These are phyloP conservation scores for Fusarium staphyleae DNA, from an alignment of 2,329 filamentous ascomycete species.

Conservation along the genomic window DNA sequence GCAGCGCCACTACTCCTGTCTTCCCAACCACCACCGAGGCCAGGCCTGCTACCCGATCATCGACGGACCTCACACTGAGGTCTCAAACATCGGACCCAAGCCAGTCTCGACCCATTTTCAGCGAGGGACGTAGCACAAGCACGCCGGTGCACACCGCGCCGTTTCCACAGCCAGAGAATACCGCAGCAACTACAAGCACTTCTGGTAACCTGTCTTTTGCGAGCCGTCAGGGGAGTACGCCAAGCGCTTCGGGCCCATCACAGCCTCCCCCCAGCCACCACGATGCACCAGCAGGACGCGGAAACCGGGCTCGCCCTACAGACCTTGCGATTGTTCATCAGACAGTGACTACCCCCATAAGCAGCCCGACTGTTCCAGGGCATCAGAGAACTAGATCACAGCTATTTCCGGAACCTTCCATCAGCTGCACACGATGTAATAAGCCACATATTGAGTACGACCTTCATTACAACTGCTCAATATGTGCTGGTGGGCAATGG, in stretches of 20 bases:
- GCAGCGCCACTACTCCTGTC: constrained; percentile 60
- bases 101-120: constrained; percentile 49
- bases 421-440: constrained; percentile 75
- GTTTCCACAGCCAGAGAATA: constrained; percentile 35
- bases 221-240: constrained; percentile 43
- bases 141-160: constrained; percentile 44
- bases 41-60: constrained; percentile 65
- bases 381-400: constrained; percentile 55
- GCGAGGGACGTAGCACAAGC: constrained; percentile 53
- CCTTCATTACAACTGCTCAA: constrained; percentile 81
- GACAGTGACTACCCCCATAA: constrained; percentile 43
- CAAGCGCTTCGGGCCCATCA: constrained; percentile 5
- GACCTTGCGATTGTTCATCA: constrained; percentile 52
- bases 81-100: constrained; percentile 50
- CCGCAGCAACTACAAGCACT: constrained; percentile 19
- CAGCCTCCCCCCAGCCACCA: constrained; percentile 23
- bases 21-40: constrained; percentile 52
- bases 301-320: constrained; percentile 45
- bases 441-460: constrained; percentile 81
- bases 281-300: constrained; percentile 34
- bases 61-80: constrained; percentile 66
- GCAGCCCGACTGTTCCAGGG: constrained; percentile 44
- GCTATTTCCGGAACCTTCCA: constrained; percentile 72
- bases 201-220: constrained; percentile 48
- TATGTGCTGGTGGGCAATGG: constrained; percentile 74